phyloP scores from a whole-genome alignment of 768 basidiomycete genomes.

The Pleurotus citrinopileatus region DNA sequence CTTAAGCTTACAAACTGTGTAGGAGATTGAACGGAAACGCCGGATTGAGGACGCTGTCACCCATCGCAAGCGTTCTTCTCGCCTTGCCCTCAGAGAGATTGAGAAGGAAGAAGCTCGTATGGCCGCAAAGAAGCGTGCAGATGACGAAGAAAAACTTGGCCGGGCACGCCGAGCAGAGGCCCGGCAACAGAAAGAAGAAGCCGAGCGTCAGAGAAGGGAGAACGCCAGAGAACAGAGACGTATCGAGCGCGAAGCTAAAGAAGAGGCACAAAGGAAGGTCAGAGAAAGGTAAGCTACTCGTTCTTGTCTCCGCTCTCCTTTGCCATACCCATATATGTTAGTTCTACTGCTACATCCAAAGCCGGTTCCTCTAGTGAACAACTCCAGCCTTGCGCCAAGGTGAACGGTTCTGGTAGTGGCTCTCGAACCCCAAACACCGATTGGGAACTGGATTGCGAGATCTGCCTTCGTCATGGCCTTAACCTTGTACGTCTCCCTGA shows the following conservation, averaged over 20 bases:
- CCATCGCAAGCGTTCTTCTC: constrained; percentile 88
- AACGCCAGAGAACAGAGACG: constrained; percentile 54
- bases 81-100: constrained; percentile 77
- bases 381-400: constrained; percentile 10
- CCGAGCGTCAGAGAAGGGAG: constrained; percentile 52
- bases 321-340: no score
- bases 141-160: constrained; percentile 66
- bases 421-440: constrained; percentile 58
- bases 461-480: constrained; percentile 69
- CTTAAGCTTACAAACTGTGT: constrained; percentile 2
- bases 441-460: constrained; percentile 89
- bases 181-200: constrained; percentile 55
- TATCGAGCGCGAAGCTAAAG: constrained; percentile 46
- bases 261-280: constrained; percentile 27
- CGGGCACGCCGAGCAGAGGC: constrained; percentile 59
- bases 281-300: constrained; percentile 19
- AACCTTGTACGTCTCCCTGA: constrained; percentile 62
- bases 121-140: constrained; percentile 55
- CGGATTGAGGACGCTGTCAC: constrained; percentile 72
- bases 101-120: constrained; percentile 73
- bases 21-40: constrained; percentile 65
- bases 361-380: constrained; percentile 2
- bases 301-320: no score
- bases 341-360: no score
- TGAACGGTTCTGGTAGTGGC: constrained; percentile 31